phyloP scores from a whole-genome alignment of 345 rosid species.

The Aethionema arabicum region DNA sequence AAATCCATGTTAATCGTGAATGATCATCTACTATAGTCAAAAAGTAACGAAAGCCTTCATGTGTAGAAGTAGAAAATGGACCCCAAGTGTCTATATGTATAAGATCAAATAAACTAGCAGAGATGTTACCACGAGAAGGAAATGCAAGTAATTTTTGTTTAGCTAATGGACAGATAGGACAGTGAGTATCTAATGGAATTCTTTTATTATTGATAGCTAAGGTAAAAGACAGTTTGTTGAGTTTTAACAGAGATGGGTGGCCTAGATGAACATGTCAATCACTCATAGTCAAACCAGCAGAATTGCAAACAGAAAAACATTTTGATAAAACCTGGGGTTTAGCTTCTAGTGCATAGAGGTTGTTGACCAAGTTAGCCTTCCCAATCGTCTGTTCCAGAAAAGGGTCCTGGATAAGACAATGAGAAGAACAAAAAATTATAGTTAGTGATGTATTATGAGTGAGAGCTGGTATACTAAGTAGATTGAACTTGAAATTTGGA shows the following conservation, averaged over 20 bases:
- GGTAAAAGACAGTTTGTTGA: background rate
- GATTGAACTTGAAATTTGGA: no score
- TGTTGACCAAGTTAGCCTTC: no score
- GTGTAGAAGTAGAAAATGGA: background rate
- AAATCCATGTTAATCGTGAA: background rate
- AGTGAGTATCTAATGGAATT: background rate
- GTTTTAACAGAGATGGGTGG: background rate
- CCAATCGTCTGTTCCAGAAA: no score
- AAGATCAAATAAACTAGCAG: background rate
- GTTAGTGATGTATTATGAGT: no score
- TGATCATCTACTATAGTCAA: background rate
- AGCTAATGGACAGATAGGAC: background rate
- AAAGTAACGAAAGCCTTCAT: background rate
- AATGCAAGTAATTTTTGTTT: background rate
- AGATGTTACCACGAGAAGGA: background rate
- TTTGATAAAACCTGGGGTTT: no score
- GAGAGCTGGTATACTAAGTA: no score
- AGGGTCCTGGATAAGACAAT: no score
- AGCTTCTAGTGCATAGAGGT: no score
- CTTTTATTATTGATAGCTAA: background rate
- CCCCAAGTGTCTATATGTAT: background rate
- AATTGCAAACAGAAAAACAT: no score
- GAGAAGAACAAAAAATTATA: no score
- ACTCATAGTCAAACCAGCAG: no score
- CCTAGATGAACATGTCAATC: no score